Evolutionary conservation across 768 basidiomycete genomes (phyloP), one percentile per base, ranked within the genome.

Genomic region (Lentinus brumalis): DNA sequence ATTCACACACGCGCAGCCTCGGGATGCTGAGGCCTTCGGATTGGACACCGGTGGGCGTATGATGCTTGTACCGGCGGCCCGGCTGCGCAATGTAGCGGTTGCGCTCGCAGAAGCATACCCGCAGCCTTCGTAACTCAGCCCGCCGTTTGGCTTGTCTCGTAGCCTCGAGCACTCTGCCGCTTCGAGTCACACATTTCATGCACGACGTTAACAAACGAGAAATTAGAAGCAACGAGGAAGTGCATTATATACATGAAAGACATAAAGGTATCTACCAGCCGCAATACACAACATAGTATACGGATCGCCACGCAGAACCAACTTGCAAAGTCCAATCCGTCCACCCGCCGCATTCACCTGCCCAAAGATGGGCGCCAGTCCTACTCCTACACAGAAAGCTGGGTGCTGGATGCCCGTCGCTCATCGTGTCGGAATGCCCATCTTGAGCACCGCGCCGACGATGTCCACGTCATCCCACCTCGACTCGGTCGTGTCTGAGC

Each of bases 401-500:
- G 8, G 21, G 21, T 14, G 5, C 15, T 21, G 18, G 18, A 18
- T n/a, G 46, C 46, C 10, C n/a, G 29, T n/a, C 45, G 26, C 42
- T 63, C 57, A 63, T 35, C 57, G 62, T 30, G 62, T 32, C 42
- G 62, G 62, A 26, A 93, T 81, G 29, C 91, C 91, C 91, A 96
- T 91, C 82, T 97, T 97, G 72, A 96, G 73, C 67, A 88, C 75
- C 3, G 93, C 94, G 26, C 94, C 94, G 2, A 91, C 88, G 6
- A 96, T 83, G 68, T 96, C 94, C 2, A 97, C 94, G 44, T 91
- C 88, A 45, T 90, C 86, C 87, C 94, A 97, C 71, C 89, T 75
- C 56, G 83, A 74, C 66, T 82, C 79, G 6, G 51, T 56, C 38
- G 53, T 51, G 31, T 35, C 40, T 7, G 40, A 53, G 8, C 9